Evolutionary conservation across 768 basidiomycete genomes (phyloP), one percentile per base, ranked within the genome.

Genomic region (Termitomyces sp.): DNA sequence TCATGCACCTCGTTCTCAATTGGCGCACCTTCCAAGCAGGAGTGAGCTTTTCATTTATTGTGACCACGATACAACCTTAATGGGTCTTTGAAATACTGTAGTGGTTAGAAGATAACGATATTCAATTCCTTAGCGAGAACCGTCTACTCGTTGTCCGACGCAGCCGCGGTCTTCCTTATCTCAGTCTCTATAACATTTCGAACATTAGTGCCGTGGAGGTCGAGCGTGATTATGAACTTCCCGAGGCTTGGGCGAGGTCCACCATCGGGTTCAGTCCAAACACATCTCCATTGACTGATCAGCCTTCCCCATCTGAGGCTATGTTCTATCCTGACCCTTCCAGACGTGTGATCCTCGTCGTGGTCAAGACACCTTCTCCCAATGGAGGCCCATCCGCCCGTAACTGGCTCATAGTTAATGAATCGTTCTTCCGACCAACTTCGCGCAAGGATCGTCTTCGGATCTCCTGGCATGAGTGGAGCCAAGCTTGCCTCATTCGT

Each of bases 281-380:
- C 56, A 69, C 68, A 12, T 73, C 79, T 36, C 70, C 76, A 7
- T 70, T 66, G 57, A 64, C 59, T 43, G 75, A 78, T 25, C 54
- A 69, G 27, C 50, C 64, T 3, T 65, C 73, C 1, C 66, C 72
- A 27, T 62, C 76, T 2, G 76, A 67, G 43, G 78, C 81, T 7
- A 65, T 85, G n/a, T 86, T 86, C 63, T 80, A 79, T 56, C 71
- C 75, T 33, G 82, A 85, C 59, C 80, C 83, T 7, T 70, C 74
- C 32, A 70, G 72, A 53, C 77, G 82, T 31, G 63, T 83, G 52
- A 71, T 80, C 18, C 73, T 79, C 43, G 59, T 85, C 43, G 71
- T 74, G 29, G 79, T 80, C 33, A 76, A 74, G 52, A 70, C 73
- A 3, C 63, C 70, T 22, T 63, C 66, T 32, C 68, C 70, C 27